Evolutionary conservation across 495 filamentous ascomycete genomes (phyloP).

Genomic region (Margaritispora aquatica): DNA sequence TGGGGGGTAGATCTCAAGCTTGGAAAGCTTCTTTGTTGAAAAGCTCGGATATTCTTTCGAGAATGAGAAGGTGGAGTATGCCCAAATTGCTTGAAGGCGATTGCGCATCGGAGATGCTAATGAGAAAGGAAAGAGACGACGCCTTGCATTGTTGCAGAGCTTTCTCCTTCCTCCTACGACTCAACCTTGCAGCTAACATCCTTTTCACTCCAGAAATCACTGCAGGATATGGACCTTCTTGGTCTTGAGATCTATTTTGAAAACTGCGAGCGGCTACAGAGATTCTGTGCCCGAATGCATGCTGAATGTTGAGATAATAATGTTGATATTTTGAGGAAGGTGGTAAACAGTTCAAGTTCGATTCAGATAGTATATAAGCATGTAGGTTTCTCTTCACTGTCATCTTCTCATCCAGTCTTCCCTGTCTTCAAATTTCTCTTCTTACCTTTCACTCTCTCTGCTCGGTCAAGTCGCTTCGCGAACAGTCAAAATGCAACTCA

Average conservation of each 20-base stretch:
- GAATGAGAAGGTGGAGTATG: neutral
- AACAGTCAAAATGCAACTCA: neutral
- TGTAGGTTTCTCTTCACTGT: neutral
- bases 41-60: neutral
- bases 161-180: neutral
- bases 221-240: neutral
- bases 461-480: neutral
- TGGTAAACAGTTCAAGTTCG: neutral
- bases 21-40: neutral
- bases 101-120: neutral
- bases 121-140: neutral
- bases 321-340: neutral
- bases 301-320: too few relatives aligned
- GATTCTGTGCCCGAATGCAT: too few relatives aligned
- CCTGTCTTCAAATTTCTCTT: neutral
- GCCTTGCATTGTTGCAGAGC: neutral
- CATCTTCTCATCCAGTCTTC: neutral
- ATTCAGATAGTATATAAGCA: neutral
- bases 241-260: neutral
- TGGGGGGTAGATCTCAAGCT: neutral
- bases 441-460: neutral
- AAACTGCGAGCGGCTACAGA: neutral
- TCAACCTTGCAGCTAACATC: neutral
- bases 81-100: neutral
- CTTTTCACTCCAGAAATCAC: neutral